Conservation (phyloP, 306 rosid species). For the Vigna reflexopilosa region DNA sequence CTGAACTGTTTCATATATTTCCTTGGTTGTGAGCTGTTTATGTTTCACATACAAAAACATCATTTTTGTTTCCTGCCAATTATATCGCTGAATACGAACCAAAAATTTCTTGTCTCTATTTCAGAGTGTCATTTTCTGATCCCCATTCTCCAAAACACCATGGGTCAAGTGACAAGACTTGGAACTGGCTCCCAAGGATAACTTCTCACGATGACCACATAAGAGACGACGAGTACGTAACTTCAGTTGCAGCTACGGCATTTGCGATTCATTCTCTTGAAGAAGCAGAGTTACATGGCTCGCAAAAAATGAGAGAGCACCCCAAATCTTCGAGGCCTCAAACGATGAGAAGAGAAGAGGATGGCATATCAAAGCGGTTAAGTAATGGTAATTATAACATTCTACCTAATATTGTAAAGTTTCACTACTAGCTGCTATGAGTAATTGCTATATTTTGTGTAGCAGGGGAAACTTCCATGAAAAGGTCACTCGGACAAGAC, state of each 20-base stretch:
- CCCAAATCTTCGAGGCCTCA: slow-evolving; percentile 47
- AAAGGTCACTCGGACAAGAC: slow-evolving; percentile 32
- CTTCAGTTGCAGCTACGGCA: slow-evolving; percentile 72
- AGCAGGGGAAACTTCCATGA: slow-evolving; percentile 57
- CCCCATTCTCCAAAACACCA: slow-evolving; percentile 41
- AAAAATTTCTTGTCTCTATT: slow-evolving; percentile 13
- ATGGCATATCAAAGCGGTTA: slow-evolving; percentile 34
- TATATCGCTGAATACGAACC: not conserved
- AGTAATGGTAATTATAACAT: slow-evolving; percentile 41
- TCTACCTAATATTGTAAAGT: not conserved
- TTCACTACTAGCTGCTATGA: slow-evolving; percentile 6
- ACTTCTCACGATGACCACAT: slow-evolving; percentile 43
- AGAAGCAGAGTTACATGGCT: slow-evolving; percentile 47
- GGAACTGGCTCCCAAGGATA: slow-evolving; percentile 39
- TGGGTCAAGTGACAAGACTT: slow-evolving; percentile 35
- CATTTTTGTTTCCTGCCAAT: not conserved
- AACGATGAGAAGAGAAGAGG: slow-evolving; percentile 45
- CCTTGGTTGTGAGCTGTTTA: not conserved
- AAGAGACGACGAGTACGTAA: slow-evolving; percentile 54
- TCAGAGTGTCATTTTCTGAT: slow-evolving; percentile 55
- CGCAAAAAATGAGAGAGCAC: slow-evolving; percentile 48
- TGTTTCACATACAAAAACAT: not conserved
- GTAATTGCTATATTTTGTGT: slow-evolving; percentile 36
- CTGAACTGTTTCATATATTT: not conserved
- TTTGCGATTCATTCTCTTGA: slow-evolving; percentile 65